Base-by-base conservation (phyloP, 2,329 filamentous ascomycete species). In the Phialophora macrospora region DNA sequence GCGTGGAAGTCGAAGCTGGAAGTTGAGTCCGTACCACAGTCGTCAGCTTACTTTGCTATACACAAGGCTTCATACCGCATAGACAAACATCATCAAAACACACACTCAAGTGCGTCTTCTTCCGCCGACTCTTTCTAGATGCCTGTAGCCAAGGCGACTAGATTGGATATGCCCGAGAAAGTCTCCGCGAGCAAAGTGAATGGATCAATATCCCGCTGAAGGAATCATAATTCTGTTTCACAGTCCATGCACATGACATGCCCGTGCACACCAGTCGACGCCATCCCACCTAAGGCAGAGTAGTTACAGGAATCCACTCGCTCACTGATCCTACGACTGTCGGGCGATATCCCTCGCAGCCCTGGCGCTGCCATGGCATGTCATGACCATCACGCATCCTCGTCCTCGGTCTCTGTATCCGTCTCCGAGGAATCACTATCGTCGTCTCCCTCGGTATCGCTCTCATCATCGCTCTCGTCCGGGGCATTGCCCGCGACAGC, bases 381-480 rank as follows among this genome's bases (percentile, higher is more conserved):
- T 24, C 20, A 4, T 49, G 20, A 12, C 51, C 9, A 4, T 32
- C 28, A 62, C 6, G 51, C 54, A 48, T 67, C 82, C 73, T 90
- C 88, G 66, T 89, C 89, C 67, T 96, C 92, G 69, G 92, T 96
- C 81, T 96, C 92, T 24, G 84, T 86, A 72, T 87, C 81, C 32
- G 84, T 87, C 73, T 85, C 84, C 70, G 84, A 86, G 52, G 79
- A 80, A 73, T 83, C 80, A 66, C 82, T 83, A 14, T 81, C 83
- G 57, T 85, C 84, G 54, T 86, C 84, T 6, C 93, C 92, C 24
- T 87, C 85, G 22, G 84, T 87, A 70, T 87, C 84, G 73, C 84
- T 87, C 64, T 85, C 84, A 54, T 84, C 82, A 60, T 91, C 89
- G 62, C 83, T 85, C 55, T 90, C 87, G 1, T 86, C 85, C 55